Evolutionary conservation across 305 asterid species (phyloP), one percentile per base, ranked within the genome.

Genomic region (Andrographis paniculata): DNA sequence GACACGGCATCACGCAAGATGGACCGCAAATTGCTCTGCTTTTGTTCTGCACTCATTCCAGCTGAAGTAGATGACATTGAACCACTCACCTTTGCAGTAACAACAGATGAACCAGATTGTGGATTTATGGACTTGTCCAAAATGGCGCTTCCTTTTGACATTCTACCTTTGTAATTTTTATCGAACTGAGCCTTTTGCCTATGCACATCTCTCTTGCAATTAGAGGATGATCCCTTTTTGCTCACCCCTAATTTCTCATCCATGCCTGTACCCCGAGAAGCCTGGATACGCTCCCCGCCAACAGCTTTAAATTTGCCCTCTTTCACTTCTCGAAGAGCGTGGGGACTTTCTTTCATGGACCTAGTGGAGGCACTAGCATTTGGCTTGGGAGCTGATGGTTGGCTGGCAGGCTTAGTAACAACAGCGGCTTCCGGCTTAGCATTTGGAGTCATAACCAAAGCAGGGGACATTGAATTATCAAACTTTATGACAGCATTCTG

Each of bases 151-250:
- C 79, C 35, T 92, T 76, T 88, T 9, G 84, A 57, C 37, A 62
- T 48, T 9, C 81, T 71, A 1, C 87, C 80, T 62, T 62, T 77
- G 64, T 62, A 72, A 51, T 58, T 73, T 56, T 77, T 84, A 70
- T 77, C 94, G 30, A 72, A 63, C 18, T 72, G 93, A 71, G 79
- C 16, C 68, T 72, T 84, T 57, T 82, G 87, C 42, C 82, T 75
- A 62, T 63, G 71, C 66, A 70, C 41, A 46, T 82, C 94, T 50
- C 76, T 76, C 72, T 70, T 80, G 35, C 70, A 59, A 56, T 57
- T 65, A 58, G 60, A 50, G 1, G 82, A 56, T 14, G 61, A 58
- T 27, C 64, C 70, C 50, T 76, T 79, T 51, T 61, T 56, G 54
- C 56, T 20, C 14, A 58, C 60, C 35, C 59, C 69, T 0, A 55